phyloP scores from a whole-genome alignment of 148 eudicot genomes.

The Spergularia bocconei region DNA sequence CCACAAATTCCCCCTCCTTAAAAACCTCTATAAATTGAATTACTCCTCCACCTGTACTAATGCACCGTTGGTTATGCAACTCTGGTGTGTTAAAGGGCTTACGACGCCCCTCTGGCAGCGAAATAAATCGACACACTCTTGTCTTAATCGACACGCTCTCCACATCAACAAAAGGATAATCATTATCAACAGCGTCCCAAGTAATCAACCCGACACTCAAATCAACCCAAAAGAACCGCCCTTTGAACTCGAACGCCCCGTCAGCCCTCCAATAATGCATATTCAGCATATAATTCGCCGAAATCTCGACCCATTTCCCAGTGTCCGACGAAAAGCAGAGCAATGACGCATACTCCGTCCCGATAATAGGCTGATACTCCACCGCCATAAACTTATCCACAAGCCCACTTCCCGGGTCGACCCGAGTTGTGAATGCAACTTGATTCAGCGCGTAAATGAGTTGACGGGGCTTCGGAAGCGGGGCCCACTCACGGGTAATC shows the following conservation, averaged over 20 bases:
- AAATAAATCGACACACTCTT: neutral
- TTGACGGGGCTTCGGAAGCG: neutral
- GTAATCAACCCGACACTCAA: neutral
- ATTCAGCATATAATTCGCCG: neutral
- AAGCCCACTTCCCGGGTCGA: neutral
- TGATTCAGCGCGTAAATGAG: neutral
- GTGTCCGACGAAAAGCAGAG: slow-evolving; percentile 9
- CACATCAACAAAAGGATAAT: neutral
- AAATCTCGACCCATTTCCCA: slow-evolving; percentile 7
- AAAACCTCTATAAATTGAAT: slow-evolving; percentile 2
- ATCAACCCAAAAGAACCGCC: slow-evolving; percentile 13
- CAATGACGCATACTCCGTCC: neutral
- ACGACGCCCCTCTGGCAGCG: neutral
- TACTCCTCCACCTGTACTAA: neutral
- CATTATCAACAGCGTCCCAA: slow-evolving; percentile 5
- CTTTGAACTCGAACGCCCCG: neutral
- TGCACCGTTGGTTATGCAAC: too few relatives aligned
- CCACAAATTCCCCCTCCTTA: neutral
- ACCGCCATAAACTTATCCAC: slow-evolving; percentile 2
- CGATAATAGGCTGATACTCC: slow-evolving; percentile 9
- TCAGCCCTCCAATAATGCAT: neutral
- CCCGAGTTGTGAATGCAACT: neutral
- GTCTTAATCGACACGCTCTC: neutral
- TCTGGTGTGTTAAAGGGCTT: neutral
- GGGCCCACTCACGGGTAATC: slow-evolving; percentile 1